Evolutionary conservation across 2,329 filamentous ascomycete species (phyloP), one percentile per base, ranked within the genome.

Genomic region (Exophiala phaeomuriformis): DNA sequence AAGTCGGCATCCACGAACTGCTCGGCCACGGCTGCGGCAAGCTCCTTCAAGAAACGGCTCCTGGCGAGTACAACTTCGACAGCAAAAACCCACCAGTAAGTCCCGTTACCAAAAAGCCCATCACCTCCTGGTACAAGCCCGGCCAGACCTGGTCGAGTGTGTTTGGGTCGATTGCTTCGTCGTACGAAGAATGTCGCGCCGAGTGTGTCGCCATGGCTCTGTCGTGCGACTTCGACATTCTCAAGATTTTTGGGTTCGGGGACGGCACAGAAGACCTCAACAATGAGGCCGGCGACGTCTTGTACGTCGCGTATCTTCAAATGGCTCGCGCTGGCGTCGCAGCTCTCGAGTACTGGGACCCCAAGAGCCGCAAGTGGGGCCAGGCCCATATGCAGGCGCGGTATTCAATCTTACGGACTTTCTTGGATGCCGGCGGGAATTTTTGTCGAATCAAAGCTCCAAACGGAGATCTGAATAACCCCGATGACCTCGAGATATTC

Each of bases 81-180:
- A 75, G 83, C 54, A 74, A 83, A 57, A 88, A 88, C 66, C 90
- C 88, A 5, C 91, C 91, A 0, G 73, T 88, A 48, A 94, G 83
- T 64, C 91, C 90, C 0, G 71, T 96, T 39, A 88, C 83, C 3
- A 77, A 81, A 56, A 85, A 91, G 69, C 86, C 87, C 1, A 77
- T 96, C 45, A 81, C 80, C 1, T 88, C 85, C 1, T 96, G 86
- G 84, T 97, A 97, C 75, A 95, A 93, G 71, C 89, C 89, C 2
- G 90, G 90, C 2, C 88, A 96, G 71, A 97, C 91, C 0, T 97
- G 90, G 90, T 87, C 88, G 52, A 89, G 85, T 3, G 88, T 95
- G 0, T 97, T 97, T 66, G 90, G 90, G 29, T 82, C 86, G 56
- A 82, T 94, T 59, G 89, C 90, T 36, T 88, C 86, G 2, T 88